Conservation (phyloP, 2,329 filamentous ascomycete species). For the Aschersonia sp. region DNA sequence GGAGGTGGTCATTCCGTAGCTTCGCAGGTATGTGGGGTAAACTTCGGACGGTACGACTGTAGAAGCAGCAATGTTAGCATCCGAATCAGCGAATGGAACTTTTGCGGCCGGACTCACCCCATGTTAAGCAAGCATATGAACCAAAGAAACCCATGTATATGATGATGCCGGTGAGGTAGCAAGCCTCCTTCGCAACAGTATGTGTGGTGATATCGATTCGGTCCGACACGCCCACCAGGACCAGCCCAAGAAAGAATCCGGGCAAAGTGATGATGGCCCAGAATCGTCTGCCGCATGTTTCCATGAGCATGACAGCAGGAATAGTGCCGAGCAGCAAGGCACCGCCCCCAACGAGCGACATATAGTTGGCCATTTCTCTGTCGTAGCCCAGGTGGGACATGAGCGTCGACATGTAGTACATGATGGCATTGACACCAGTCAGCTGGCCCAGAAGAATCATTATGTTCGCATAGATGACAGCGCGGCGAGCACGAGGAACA, state of each 20-base stretch:
- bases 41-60: slow-evolving; percentile 50
- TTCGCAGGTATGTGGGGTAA: slow-evolving; percentile 58
- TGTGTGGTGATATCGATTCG: slow-evolving; percentile 33
- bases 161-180: slow-evolving; percentile 54
- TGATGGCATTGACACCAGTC: slow-evolving; percentile 55
- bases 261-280: slow-evolving; percentile 62
- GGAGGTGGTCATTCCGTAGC: slow-evolving; percentile 60
- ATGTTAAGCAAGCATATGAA: slow-evolving; percentile 48
- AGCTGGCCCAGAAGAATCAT: slow-evolving; percentile 59
- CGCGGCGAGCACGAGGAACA: slow-evolving; percentile 49
- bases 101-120: slow-evolving; percentile 17
- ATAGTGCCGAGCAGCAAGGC: slow-evolving; percentile 53
- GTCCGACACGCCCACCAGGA: slow-evolving; percentile 52
- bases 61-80: neutral
- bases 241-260: slow-evolving; percentile 54
- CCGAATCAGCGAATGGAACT: neutral
- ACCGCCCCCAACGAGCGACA: slow-evolving; percentile 60
- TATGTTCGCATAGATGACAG: slow-evolving; percentile 52
- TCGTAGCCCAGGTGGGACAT: slow-evolving; percentile 57
- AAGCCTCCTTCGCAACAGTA: slow-evolving; percentile 33
- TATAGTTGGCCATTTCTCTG: slow-evolving; percentile 48
- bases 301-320: slow-evolving; percentile 56
- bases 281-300: slow-evolving; percentile 57
- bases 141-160: slow-evolving; percentile 58
- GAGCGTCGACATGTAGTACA: slow-evolving; percentile 58